Evolutionary conservation across 148 eudicot genomes (phyloP), one percentile per base, ranked within the genome.

Genomic region (Heliosperma pusillum): DNA sequence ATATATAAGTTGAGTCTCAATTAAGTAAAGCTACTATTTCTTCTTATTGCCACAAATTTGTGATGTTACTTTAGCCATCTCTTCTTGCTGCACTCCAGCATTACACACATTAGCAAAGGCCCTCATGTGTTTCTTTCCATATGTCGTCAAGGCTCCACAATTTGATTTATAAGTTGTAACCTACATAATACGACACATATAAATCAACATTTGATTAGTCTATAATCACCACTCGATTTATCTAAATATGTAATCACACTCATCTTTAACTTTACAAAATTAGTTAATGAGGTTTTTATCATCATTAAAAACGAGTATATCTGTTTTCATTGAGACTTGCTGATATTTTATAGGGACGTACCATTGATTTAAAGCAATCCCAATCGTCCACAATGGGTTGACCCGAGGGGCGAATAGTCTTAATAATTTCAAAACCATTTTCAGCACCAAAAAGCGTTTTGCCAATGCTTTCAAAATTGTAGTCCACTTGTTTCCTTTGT

Each of bases 81-180:
- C 82, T 16, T 29, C 60, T 30, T 50, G 72, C 16, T 76, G 70
- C 16, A 82, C 77, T 59, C 85, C 85, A 72, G 82, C 80, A n/a
- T 82, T 82, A 73, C 85, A 82, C 77, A 82, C 65, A 61, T 82
- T 79, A 7, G 85, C 85, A 29, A 82, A 79, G 42, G 79, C 85
- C 74, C 85, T 33, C 78, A 72, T 66, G 72, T 82, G 81, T 33
- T 76, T 82, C 80, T 74, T 75, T 29, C 82, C 85, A 72, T 82
- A 82, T 9, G 74, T 75, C 1, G 85, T 72, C 2, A 82, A 69
- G 2, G 74, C 52, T 36, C 85, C 85, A 72, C 85, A 82, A 52
- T 82, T 30, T 73, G 71, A 50, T 59, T 79, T 73, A 17, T 79
- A 82, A 19, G 82, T 79, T 2, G 22, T 60, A 44, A 76, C 80